A percentile compares a stretch with the other conserved stretches of the same genome.
phyloP scores from a whole-genome alignment of 2,329 filamentous ascomycete genomes.

The Fusarium bactridioides region DNA sequence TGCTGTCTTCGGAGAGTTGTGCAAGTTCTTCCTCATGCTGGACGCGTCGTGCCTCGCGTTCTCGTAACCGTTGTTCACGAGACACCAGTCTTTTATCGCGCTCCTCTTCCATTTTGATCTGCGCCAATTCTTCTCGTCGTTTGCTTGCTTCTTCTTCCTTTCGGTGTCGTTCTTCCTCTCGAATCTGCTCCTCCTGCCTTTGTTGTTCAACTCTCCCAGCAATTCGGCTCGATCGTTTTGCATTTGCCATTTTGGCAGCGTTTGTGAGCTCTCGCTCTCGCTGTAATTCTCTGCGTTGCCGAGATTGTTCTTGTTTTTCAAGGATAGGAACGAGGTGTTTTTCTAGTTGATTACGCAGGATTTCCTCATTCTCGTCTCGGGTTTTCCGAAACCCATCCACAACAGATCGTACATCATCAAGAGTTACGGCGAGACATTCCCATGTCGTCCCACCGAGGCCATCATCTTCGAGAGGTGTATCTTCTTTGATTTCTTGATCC shows the following conservation, averaged over 20 bases:
- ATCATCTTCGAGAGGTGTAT: constrained; percentile 57
- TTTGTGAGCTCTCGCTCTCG: constrained; percentile 82
- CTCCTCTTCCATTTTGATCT: constrained; percentile 70
- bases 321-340: constrained; percentile 85
- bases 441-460: constrained; percentile 81
- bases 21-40: constrained; percentile 85
- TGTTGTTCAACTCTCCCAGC: constrained; percentile 83
- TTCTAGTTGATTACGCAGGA: constrained; percentile 74
- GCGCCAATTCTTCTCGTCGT: constrained; percentile 71
- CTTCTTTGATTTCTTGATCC: constrained; percentile 48
- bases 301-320: constrained; percentile 77
- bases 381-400: constrained; percentile 76
- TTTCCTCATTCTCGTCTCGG: constrained; percentile 85
- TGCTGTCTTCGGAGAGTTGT: constrained; percentile 79
- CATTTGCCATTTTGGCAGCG: constrained; percentile 87
- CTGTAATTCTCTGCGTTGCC: constrained; percentile 72
- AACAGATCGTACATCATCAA: constrained; percentile 79
- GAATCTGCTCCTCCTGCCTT: constrained; percentile 73
- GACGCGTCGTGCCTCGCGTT: constrained; percentile 84
- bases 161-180: constrained; percentile 67
- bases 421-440: constrained; percentile 87
- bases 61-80: constrained; percentile 83
- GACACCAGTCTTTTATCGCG: constrained; percentile 83
- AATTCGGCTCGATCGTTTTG: constrained; percentile 91
- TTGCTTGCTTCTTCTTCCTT: constrained; percentile 67